phyloP scores from a whole-genome alignment of 2,329 filamentous ascomycete genomes.

The Colletotrichum somersetense region DNA sequence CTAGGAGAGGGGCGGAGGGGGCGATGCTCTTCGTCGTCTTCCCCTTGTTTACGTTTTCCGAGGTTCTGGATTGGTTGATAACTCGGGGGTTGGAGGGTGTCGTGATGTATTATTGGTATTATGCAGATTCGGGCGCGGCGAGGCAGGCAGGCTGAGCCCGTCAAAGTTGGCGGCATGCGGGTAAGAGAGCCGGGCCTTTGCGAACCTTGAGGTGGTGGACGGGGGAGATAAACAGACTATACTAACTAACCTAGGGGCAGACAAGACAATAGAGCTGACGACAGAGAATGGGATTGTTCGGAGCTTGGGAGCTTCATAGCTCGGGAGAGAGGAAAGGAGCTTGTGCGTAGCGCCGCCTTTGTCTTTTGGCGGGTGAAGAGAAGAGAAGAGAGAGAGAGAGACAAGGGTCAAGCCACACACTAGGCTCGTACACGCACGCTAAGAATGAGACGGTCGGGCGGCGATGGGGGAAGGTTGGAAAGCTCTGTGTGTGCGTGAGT shows the following conservation, averaged over 20 bases:
- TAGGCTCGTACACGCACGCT: background rate
- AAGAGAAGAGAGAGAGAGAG: background rate
- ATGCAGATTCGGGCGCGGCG: background rate
- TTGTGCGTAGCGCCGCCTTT: constrained; percentile 14
- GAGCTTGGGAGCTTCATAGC: background rate
- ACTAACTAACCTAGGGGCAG: background rate
- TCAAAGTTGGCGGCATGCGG: constrained; percentile 2
- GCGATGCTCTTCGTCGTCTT: background rate
- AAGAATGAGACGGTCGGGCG: constrained; percentile 1
- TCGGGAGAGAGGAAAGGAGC: background rate
- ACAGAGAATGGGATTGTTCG: constrained; percentile 10
- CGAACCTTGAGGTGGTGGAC: background rate
- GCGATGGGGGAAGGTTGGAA: background rate
- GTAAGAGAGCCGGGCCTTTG: constrained; percentile 6
- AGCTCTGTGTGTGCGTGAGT: background rate
- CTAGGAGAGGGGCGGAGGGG: background rate
- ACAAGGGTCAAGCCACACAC: constrained; percentile 12
- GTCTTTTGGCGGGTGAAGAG: background rate
- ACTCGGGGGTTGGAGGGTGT: background rate
- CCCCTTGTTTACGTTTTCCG: background rate
- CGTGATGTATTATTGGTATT: background rate
- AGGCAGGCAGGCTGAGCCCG: constrained; percentile 7
- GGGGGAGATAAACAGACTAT: too few relatives aligned
- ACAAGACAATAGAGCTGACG: background rate
- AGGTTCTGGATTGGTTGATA: constrained; percentile 8